Evolutionary conservation across 768 basidiomycete genomes (phyloP).

Genomic region (Podaxis mareebaensis): DNA sequence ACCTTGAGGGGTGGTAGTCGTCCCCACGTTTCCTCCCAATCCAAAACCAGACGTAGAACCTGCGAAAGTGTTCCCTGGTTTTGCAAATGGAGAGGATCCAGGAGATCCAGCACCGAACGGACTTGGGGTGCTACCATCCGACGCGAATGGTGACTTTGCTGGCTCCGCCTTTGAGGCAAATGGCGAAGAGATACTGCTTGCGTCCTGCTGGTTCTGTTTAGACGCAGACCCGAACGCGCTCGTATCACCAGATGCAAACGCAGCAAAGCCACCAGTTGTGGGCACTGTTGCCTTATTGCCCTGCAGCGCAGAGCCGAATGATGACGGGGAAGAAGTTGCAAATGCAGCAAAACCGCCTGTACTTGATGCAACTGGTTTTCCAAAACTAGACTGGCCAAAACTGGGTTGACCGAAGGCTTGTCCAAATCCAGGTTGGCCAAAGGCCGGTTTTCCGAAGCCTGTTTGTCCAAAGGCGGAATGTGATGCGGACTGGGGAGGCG

Average conservation of each 20-base stretch:
- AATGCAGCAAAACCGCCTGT: conserved; percentile 19
- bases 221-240: conserved; percentile 14
- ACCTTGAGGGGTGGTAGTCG: conserved; percentile 3
- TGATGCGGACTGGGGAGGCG: conserved; percentile 14
- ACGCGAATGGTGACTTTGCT: neutral
- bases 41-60: neutral
- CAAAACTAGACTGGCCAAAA: conserved; percentile 26
- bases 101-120: neutral
- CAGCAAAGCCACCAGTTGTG: conserved; percentile 17
- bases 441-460: conserved; percentile 31
- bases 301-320: conserved; percentile 11
- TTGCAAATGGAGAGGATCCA: conserved; percentile 1
- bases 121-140: neutral
- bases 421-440: conserved; percentile 36
- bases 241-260: conserved; percentile 21
- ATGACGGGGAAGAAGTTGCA: conserved; percentile 15
- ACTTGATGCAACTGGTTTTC: conserved; percentile 17
- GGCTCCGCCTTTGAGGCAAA: neutral
- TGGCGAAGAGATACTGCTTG: neutral
- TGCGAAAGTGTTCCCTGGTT: neutral
- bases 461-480: conserved; percentile 19
- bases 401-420: conserved; percentile 34
- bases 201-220: neutral
- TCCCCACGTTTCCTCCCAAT: neutral
- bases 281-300: neutral